Evolutionary conservation across 2,329 filamentous ascomycete species (phyloP), one percentile per base, ranked within the genome.

Genomic region (Arthrobotrys pseudoclavata): DNA sequence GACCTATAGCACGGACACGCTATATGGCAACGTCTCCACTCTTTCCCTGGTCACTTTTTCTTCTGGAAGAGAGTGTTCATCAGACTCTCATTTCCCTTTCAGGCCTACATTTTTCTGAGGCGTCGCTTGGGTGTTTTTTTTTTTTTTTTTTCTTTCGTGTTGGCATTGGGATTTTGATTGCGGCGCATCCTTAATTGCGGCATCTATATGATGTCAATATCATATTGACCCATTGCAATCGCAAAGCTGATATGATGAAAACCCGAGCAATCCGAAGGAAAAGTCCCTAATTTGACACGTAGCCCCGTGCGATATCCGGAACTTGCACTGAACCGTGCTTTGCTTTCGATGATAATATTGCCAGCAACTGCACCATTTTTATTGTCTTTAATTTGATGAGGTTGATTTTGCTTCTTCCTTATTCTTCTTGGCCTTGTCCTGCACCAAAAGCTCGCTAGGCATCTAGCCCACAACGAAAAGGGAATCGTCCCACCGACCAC

Each of bases 161-260:
- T 53, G 22, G 67, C 67, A 71, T 71, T 77, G 62, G 67, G 61
- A 24, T 63, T 77, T 77, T 71, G 61, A 77, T 77, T 77, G 74
- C 74, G 74, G 74, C 67, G 66, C 67, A 64, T 53, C 74, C 74
- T 77, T 77, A 77, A 77, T 77, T 77, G 74, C 74, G 74, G 74
- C 74, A 77, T 77, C 74, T 77, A 77, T 70, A 77, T 77, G 74
- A 77, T 77, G 67, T 77, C 67, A 71, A 70, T 55, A 37, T 60
- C 55, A 60, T 60, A 60, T 60, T 60, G 42, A 18, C 55, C 55
- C 55, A 40, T 20, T 60, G 34, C 55, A 40, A 60, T 18, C 55
- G 22, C 55, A 37, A 34, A 60, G 55, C 34, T 57, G 29, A 34
- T 45, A 20, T 47, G 47, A 61, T 53, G 29, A 57, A 60, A 52